A percentile compares a stretch with the other conserved stretches of the same genome.
Evolutionary conservation across 75 land plant genomes (phyloP).

Genomic region (Pinus albicaulis): DNA sequence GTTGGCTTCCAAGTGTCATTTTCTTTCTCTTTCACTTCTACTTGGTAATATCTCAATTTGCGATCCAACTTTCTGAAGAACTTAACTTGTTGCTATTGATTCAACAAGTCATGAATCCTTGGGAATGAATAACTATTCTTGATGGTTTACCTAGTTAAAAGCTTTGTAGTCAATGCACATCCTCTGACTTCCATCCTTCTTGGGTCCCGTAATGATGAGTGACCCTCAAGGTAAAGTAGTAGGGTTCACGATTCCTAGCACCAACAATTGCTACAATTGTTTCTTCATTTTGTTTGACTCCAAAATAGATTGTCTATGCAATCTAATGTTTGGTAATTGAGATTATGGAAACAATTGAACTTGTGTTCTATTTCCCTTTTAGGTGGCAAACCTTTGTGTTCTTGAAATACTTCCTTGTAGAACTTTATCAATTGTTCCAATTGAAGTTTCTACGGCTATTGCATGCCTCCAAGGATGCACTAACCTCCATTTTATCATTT

Average conservation of each 20-base stretch:
- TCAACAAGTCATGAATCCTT: not conserved
- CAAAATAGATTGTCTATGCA: not conserved
- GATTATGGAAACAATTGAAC: not conserved
- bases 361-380: not conserved
- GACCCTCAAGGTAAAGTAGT: slow-evolving; percentile 12
- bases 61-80: slow-evolving; percentile 1
- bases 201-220: slow-evolving; percentile 5
- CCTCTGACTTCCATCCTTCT: not conserved
- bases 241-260: not conserved
- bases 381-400: not conserved
- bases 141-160: slow-evolving; percentile 12
- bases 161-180: slow-evolving; percentile 12
- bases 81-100: not conserved
- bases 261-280: slow-evolving; percentile 8
- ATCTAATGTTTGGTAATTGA: not conserved
- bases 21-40: not conserved
- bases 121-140: slow-evolving; percentile 11
- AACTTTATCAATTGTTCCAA: not conserved
- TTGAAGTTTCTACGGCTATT: not conserved
- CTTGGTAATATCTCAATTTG: slow-evolving; percentile 6
- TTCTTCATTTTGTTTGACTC: not conserved
- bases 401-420: not conserved
- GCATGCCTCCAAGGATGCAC: too few relatives aligned
- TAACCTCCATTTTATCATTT: too few relatives aligned
- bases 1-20: not conserved